Conservation (phyloP, 768 basidiomycete genomes). For the Russula emetica region DNA sequence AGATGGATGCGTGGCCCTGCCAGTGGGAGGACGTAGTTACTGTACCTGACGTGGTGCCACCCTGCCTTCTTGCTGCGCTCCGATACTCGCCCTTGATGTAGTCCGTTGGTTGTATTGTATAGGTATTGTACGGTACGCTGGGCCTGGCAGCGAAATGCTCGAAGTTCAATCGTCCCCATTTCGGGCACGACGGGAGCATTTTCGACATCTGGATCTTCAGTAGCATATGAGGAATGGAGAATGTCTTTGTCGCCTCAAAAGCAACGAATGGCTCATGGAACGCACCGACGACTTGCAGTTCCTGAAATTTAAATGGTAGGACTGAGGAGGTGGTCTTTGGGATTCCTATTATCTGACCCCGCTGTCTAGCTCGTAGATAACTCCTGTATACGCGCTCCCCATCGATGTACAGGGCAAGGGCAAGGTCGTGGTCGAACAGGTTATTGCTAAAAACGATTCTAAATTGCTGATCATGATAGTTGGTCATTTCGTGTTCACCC, state of each 20-base stretch:
- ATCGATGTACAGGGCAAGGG: conserved; percentile 1
- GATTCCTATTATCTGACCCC: neutral
- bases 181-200: conserved; percentile 12
- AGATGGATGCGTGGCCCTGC: neutral
- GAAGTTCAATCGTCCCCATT: conserved; percentile 21
- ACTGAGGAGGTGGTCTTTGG: neutral
- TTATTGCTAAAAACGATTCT: neutral
- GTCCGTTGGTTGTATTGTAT: neutral
- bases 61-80: conserved; percentile 23
- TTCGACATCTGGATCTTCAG: conserved; percentile 15
- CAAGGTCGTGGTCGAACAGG: neutral
- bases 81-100: conserved; percentile 14
- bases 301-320: conserved; percentile 20
- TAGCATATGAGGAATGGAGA: neutral
- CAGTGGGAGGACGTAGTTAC: neutral
- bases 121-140: too few species aligned
- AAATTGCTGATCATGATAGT: conserved; percentile 7
- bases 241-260: too few species aligned
- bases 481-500: neutral
- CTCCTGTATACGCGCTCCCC: neutral
- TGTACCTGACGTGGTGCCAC: conserved; percentile 22
- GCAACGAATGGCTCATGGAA: neutral
- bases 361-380: neutral
- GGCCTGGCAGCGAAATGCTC: conserved; percentile 5
- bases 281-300: conserved; percentile 20